Conservation (phyloP, 2,329 filamentous ascomycete genomes). For the Paraconiothyrium sp. region DNA sequence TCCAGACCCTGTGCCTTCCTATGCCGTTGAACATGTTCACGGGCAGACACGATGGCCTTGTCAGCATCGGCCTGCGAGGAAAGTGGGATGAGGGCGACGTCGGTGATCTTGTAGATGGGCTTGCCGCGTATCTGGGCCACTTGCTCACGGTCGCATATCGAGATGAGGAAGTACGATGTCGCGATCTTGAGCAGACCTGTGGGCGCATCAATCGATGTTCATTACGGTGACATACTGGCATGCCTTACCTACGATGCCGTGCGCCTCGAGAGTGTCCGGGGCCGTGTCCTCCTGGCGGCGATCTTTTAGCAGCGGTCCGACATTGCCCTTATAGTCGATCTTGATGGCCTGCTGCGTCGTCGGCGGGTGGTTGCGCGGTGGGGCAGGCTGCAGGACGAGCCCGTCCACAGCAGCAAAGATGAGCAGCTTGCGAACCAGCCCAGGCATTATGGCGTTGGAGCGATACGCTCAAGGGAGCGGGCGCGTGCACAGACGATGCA, state of each 20-base stretch:
- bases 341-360: conserved; percentile 65
- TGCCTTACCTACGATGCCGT: conserved; percentile 66
- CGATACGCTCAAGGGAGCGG: conserved; percentile 6
- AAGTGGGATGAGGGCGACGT: conserved; percentile 90
- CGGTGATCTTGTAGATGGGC: conserved; percentile 86
- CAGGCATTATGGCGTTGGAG: conserved; percentile 67
- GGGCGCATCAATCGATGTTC: conserved; percentile 3
- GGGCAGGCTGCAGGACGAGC: conserved; percentile 78
- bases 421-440: conserved; percentile 79
- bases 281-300: conserved; percentile 49
- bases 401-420: conserved; percentile 85
- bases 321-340: conserved; percentile 73
- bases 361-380: conserved; percentile 64
- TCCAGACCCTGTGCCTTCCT: conserved; percentile 34
- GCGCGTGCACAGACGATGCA: background rate
- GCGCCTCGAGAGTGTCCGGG: conserved; percentile 55
- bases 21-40: conserved; percentile 54
- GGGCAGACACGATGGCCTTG: conserved; percentile 73
- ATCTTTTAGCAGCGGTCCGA: conserved; percentile 58
- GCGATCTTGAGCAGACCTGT: conserved; percentile 85
- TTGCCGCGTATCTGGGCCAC: conserved; percentile 86
- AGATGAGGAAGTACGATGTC: conserved; percentile 82
- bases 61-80: conserved; percentile 78
- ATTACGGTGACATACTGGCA: background rate
- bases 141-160: conserved; percentile 85